A percentile compares a stretch with the other conserved stretches of the same genome.
Conservation (phyloP, 2,329 filamentous ascomycete species). For the Neonectria magnoliae region DNA sequence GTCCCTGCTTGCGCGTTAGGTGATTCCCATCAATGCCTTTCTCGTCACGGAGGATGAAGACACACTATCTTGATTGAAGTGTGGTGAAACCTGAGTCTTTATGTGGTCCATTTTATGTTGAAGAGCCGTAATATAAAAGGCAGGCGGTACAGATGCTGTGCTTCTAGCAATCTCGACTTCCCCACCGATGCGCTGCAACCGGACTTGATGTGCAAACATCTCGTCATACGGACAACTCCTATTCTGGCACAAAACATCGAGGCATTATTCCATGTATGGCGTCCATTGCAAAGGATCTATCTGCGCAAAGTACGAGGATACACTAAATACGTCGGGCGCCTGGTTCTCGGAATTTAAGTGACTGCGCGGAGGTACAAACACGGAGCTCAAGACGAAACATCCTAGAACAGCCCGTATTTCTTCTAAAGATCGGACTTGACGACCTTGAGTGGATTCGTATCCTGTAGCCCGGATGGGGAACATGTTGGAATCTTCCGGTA, state of each 20-base stretch:
- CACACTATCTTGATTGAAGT: no score
- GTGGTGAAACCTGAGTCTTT: no score
- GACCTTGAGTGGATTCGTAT: no score
- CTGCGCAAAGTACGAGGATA: slow-evolving; percentile 2
- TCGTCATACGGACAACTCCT: not conserved
- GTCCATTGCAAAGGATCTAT: slow-evolving; percentile 8
- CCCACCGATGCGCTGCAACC: not conserved
- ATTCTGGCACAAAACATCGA: not conserved
- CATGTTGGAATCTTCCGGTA: not conserved
- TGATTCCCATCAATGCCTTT: no score
- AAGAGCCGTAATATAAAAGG: no score
- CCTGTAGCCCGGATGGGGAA: not conserved
- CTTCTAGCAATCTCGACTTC: no score
- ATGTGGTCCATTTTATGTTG: no score
- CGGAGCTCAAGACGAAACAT: slow-evolving; percentile 13
- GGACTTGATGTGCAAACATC: not conserved
- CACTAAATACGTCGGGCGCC: not conserved
- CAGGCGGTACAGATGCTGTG: no score
- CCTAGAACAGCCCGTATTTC: slow-evolving; percentile 14
- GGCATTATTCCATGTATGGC: slow-evolving; percentile 8
- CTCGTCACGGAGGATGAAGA: no score
- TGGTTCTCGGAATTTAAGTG: not conserved
- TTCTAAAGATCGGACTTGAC: not conserved
- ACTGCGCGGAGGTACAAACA: not conserved
- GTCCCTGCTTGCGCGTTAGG: no score